Conservation (phyloP, 495 filamentous ascomycete species). For the Penicillium arizonense region DNA sequence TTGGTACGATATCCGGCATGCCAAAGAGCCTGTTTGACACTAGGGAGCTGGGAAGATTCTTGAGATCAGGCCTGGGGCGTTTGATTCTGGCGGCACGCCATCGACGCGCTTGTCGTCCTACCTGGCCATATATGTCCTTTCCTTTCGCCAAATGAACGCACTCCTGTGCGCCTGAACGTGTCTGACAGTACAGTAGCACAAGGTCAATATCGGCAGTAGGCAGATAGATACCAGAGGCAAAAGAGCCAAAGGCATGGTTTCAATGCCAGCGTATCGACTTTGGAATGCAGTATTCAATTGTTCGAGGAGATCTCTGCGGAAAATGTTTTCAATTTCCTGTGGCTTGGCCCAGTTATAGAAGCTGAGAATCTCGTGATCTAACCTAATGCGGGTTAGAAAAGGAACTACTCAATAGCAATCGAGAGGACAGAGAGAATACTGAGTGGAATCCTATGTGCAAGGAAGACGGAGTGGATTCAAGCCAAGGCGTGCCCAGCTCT, state of each 20-base stretch:
- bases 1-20: no score
- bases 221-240: constrained; percentile 83
- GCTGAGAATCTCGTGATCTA: constrained; percentile 82
- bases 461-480: constrained; percentile 19
- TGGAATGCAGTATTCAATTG: constrained; percentile 56
- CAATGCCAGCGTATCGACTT: constrained; percentile 49
- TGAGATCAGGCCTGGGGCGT: no score
- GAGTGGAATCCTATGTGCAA: constrained; percentile 35
- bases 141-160: constrained; percentile 41
- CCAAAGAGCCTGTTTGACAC: no score
- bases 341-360: constrained; percentile 84
- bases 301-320: constrained; percentile 70
- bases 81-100: no score
- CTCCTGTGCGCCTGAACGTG: constrained; percentile 45
- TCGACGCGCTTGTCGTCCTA: no score
- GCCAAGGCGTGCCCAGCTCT: constrained; percentile 62
- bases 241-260: constrained; percentile 79
- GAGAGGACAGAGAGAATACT: constrained; percentile 1
- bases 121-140: constrained; percentile 47
- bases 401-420: not conserved
- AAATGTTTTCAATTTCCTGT: constrained; percentile 65
- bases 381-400: constrained; percentile 28
- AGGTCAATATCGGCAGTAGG: constrained; percentile 93
- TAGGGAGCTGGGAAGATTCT: no score
- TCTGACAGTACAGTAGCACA: constrained; percentile 73